Evolutionary conservation across 176 grass and related monocot genomes (phyloP).

Genomic region (Metroxylon sagu): DNA sequence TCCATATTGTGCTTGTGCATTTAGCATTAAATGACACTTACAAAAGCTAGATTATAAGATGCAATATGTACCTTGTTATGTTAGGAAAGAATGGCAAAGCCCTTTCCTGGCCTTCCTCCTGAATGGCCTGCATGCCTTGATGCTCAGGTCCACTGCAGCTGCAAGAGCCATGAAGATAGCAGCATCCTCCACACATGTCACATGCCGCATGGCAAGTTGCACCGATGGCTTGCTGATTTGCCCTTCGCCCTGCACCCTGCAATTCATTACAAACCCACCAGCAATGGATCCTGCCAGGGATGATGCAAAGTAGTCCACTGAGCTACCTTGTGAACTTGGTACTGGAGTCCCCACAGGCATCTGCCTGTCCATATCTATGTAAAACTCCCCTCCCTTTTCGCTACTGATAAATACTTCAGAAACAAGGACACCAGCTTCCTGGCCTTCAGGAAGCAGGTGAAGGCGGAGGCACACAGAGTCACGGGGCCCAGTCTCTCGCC

Average conservation of each 20-base stretch:
- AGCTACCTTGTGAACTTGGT: not conserved
- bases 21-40: too few species aligned
- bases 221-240: slow-evolving; percentile 46
- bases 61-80: slow-evolving; percentile 12
- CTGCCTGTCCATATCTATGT: slow-evolving; percentile 57
- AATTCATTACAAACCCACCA: slow-evolving; percentile 82
- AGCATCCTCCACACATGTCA: slow-evolving; percentile 75
- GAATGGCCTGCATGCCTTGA: slow-evolving; percentile 84
- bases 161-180: slow-evolving; percentile 82
- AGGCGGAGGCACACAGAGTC: slow-evolving; percentile 42
- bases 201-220: slow-evolving; percentile 56
- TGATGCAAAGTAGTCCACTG: slow-evolving; percentile 2
- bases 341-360: not conserved
- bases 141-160: slow-evolving; percentile 77
- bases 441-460: slow-evolving; percentile 50
- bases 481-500: slow-evolving; percentile 34
- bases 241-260: slow-evolving; percentile 55
- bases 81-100: slow-evolving; percentile 16
- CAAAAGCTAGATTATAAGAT: too few species aligned
- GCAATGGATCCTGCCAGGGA: slow-evolving; percentile 8
- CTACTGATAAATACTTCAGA: slow-evolving; percentile 50
- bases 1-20: too few species aligned
- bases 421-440: slow-evolving; percentile 62
- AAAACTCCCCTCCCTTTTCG: slow-evolving; percentile 75
- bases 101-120: slow-evolving; percentile 43